Evolutionary conservation across 495 filamentous ascomycete genomes (phyloP), one percentile per base, ranked within the genome.

Genomic region (Penicillium lividum): DNA sequence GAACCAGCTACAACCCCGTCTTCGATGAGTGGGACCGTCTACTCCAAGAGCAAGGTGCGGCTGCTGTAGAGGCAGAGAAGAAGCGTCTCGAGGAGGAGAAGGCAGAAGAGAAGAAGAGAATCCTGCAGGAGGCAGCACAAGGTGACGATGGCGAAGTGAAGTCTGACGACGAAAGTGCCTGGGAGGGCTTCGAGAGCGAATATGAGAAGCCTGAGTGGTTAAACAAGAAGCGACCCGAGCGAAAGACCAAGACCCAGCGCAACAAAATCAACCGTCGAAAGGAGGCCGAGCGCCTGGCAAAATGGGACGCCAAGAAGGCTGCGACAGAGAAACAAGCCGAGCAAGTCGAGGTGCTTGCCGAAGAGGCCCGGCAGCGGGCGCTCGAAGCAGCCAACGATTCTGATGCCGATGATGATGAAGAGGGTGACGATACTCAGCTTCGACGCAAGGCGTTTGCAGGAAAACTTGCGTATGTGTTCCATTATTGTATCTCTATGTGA

Each of bases 191-290:
- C 55, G 86, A 92, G 72, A 90, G 82, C 70, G 85, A 89, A 66
- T 84, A 82, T 60, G 83, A 86, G 61, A 79, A 79, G 51, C 73
- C 77, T 57, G 79, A 88, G 40, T 84, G 78, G 71, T 63, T 88
- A 56, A 88, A 82, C 70, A 81, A 80, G 63, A 93, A 91, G 74
- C 77, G 85, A 55, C 85, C 89, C 9, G 82, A 88, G 68, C 80
- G 94, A 63, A 98, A 98, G 77, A 91, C 91, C 25, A 89, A 85
- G 63, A 80, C 84, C 3, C 88, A 98, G 71, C 79, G 91, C 57
- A 98, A 98, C 73, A 93, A 87, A 68, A 84, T 89, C 57, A 90
- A 90, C 72, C 81, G 91, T 54, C 82, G 89, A 62, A 98, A 97
- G 76, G 92, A 92, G 67, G 86, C 87, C 54, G 93, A 97, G 74